A percentile compares a stretch with the other conserved stretches of the same genome.
phyloP scores from a whole-genome alignment of 75 land plant genomes.

The Sequoia sempervirens region DNA sequence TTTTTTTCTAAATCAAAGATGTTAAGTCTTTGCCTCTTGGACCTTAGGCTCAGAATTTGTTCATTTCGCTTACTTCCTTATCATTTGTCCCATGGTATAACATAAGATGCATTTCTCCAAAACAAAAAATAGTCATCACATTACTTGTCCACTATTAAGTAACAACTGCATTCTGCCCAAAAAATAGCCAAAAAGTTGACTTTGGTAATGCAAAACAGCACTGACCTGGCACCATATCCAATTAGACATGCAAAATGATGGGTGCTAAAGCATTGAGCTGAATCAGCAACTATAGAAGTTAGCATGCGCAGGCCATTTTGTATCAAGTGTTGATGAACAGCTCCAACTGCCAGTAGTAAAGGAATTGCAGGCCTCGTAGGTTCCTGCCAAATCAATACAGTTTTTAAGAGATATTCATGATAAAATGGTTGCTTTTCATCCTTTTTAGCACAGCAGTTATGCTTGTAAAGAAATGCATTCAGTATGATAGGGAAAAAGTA shows the following conservation, averaged over 20 bases:
- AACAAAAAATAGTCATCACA: neutral
- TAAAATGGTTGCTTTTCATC: neutral
- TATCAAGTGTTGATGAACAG: conserved; percentile 98
- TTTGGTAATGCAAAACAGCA: neutral
- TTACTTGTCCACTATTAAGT: neutral
- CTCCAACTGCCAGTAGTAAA: conserved; percentile 93
- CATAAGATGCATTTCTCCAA: too few species aligned
- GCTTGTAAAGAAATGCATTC: neutral
- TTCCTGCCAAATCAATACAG: conserved; percentile 41
- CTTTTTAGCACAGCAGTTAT: neutral
- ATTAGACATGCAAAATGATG: conserved; percentile 98
- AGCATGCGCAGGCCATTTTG: conserved; percentile 94
- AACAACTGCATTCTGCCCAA: neutral
- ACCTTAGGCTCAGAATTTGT: neutral
- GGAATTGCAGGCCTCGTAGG: conserved; percentile 94
- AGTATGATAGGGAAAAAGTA: neutral
- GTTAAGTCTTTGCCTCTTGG: neutral
- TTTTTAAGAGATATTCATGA: neutral
- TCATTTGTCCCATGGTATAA: too few species aligned
- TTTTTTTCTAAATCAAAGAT: too few species aligned
- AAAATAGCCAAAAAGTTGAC: neutral
- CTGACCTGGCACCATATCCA: conserved; percentile 98
- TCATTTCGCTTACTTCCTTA: neutral
- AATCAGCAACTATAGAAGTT: conserved; percentile 90
- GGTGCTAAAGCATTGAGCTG: conserved; percentile 98